Percentiles rank a stretch among this genome's conserved stretches.
These are phyloP conservation scores for Cladosporium sp. DNA, from an alignment of 2,329 filamentous ascomycete species.

Conservation along the genomic window DNA sequence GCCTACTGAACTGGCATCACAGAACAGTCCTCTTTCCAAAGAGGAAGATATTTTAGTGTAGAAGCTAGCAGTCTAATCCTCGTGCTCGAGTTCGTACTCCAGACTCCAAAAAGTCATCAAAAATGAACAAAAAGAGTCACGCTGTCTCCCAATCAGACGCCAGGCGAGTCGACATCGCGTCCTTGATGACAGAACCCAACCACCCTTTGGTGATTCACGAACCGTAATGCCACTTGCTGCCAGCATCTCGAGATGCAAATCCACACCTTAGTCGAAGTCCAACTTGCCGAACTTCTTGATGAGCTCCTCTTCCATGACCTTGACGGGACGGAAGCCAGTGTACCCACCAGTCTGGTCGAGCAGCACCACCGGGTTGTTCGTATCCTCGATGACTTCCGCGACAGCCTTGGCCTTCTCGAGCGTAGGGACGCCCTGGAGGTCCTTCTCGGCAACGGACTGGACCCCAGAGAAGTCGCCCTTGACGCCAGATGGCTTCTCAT, in stretches of 20 bases:
- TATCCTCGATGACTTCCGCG: constrained; percentile 24
- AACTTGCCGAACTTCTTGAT: constrained; percentile 16
- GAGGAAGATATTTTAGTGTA: background rate
- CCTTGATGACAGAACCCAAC: background rate
- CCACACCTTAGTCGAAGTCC: background rate
- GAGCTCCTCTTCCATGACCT: constrained; percentile 28
- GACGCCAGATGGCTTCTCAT: constrained; percentile 35
- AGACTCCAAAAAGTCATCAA: background rate
- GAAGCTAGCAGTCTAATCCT: background rate
- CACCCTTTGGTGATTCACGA: background rate
- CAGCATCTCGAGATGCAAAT: background rate
- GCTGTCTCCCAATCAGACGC: background rate
- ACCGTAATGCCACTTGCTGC: background rate
- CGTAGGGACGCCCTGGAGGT: constrained; percentile 25
- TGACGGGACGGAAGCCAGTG: constrained; percentile 29
- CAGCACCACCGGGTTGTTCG: constrained; percentile 28
- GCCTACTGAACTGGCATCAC: background rate
- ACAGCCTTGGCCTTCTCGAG: constrained; percentile 22
- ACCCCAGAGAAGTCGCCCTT: constrained; percentile 34
- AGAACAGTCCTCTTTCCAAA: background rate
- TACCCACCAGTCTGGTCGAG: constrained; percentile 24
- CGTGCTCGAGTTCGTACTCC: background rate
- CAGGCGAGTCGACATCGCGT: background rate
- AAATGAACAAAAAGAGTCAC: background rate
- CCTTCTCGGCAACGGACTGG: constrained; percentile 35